phyloP scores from a whole-genome alignment of 208 protist genomes.

The Leptomonas pyrrhocoris region DNA sequence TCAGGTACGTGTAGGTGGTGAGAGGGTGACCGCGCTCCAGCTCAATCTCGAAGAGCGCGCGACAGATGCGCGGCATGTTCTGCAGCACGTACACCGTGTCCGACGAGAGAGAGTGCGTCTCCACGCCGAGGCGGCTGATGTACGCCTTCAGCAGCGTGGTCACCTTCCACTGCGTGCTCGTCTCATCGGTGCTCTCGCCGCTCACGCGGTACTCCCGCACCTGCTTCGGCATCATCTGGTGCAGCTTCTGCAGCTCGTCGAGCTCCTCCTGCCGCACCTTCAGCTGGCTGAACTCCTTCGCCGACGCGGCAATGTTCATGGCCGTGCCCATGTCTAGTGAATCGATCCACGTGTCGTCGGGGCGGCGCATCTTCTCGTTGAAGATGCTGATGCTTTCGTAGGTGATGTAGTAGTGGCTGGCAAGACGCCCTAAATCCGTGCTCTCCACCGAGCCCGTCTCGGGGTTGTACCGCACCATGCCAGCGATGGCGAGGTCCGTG shows the following conservation, averaged over 20 bases:
- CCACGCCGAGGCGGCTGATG: conserved; percentile 87
- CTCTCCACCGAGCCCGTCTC: conserved; percentile 94
- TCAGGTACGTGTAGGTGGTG: conserved; percentile 88
- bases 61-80: conserved; percentile 95
- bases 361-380: conserved; percentile 89
- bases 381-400: conserved; percentile 96
- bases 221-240: conserved; percentile 56
- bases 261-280: conserved; percentile 96
- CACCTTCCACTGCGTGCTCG: conserved; percentile 93
- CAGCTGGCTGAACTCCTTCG: conserved; percentile 97
- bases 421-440: conserved; percentile 96
- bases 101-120: conserved; percentile 92
- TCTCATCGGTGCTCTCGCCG: conserved; percentile 87
- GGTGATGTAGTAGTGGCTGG: conserved; percentile 98
- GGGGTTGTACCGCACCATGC: conserved; percentile 97
- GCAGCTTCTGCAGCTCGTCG: conserved; percentile 92
- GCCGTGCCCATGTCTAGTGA: conserved; percentile 92
- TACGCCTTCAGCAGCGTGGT: conserved; percentile 98
- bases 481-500: conserved; percentile 90
- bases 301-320: conserved; percentile 91
- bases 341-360: conserved; percentile 87
- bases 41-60: conserved; percentile 98
- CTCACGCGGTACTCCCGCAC: conserved; percentile 70
- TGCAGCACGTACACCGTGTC: conserved; percentile 97
- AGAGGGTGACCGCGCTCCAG: conserved; percentile 92